phyloP scores from a whole-genome alignment of 148 eudicot genomes.

The Mesembryanthemum crystallinum region DNA sequence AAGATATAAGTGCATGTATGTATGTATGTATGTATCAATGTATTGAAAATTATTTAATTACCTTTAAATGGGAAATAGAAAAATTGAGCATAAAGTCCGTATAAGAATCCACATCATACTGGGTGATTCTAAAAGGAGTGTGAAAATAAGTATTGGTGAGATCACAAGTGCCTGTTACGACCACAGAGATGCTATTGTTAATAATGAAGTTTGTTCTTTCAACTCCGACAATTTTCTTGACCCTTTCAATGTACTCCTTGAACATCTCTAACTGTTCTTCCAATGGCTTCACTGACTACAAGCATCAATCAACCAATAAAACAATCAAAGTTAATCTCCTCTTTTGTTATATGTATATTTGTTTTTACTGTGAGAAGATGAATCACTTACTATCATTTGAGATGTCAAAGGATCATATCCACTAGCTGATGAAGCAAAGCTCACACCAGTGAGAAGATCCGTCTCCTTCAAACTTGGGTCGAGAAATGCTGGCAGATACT shows the following conservation, averaged over 20 bases:
- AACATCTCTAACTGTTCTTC: constrained; percentile 34
- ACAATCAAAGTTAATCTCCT: too few species aligned
- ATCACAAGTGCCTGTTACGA: constrained; percentile 34
- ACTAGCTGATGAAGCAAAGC: constrained; percentile 67
- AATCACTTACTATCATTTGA: constrained; percentile 29
- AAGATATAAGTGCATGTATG: too few species aligned
- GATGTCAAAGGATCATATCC: constrained; percentile 72
- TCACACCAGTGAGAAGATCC: constrained; percentile 67
- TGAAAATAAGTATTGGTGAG: constrained; percentile 38
- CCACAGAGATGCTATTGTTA: constrained; percentile 15
- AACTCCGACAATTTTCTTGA: constrained; percentile 30
- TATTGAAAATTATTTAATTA: too few species aligned
- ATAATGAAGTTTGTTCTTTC: constrained; percentile 26
- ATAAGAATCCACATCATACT: constrained; percentile 27
- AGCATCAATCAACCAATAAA: background rate
- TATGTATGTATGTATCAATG: too few species aligned
- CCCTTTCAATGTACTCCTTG: constrained; percentile 25
- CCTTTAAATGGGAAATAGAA: too few species aligned
- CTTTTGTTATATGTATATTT: too few species aligned
- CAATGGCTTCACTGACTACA: constrained; percentile 22
- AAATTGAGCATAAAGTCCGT: constrained; percentile 33
- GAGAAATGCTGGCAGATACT: constrained; percentile 47
- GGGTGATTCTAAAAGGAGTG: constrained; percentile 15
- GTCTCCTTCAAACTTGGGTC: constrained; percentile 32
- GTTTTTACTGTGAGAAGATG: too few species aligned